Conservation (phyloP, 176 grass and related monocot species). For the Echinochloa phyllopogon region DNA sequence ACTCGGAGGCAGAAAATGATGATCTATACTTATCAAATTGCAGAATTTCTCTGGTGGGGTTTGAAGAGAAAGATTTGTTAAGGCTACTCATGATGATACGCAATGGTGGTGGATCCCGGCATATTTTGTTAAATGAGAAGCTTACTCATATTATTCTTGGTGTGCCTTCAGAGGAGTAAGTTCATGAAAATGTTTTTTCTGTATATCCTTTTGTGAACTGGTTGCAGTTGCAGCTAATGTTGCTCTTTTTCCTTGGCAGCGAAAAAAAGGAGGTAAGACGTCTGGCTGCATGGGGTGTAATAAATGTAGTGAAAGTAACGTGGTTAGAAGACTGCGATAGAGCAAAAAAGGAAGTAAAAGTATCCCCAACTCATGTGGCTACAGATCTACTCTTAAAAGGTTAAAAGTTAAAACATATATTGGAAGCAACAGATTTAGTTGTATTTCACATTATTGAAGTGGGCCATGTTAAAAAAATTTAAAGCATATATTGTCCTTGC, state of each 20-base stretch:
- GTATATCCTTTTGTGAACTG: conserved; percentile 35
- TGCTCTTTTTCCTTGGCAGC: conserved; percentile 57
- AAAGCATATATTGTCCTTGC: conserved; percentile 14
- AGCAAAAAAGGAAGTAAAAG: conserved; percentile 70
- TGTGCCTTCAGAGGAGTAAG: conserved; percentile 86
- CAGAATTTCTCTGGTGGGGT: conserved; percentile 92
- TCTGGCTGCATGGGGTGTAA: conserved; percentile 79
- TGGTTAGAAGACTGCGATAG: conserved; percentile 93
- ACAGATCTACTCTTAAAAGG: conserved; percentile 83
- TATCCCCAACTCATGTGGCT: conserved; percentile 66
- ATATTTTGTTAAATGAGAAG: conserved; percentile 79
- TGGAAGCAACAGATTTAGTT: conserved; percentile 28
- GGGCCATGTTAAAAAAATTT: neutral
- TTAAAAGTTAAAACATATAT: conserved; percentile 20
- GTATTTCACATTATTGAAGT: conserved; percentile 44
- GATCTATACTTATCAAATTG: conserved; percentile 88
- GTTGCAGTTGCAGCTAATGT: conserved; percentile 35
- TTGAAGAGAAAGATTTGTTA: conserved; percentile 73
- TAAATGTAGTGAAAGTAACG: conserved; percentile 69
- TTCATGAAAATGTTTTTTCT: conserved; percentile 47
- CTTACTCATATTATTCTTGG: conserved; percentile 94
- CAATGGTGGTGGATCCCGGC: conserved; percentile 79
- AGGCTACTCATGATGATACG: conserved; percentile 72
- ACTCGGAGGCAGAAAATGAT: conserved; percentile 76
- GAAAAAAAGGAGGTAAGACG: conserved; percentile 86